Percentiles rank a stretch among this genome's conserved stretches.
phyloP scores from a whole-genome alignment of 352 stramenopile species.

The Globisporangium barbulae region DNA sequence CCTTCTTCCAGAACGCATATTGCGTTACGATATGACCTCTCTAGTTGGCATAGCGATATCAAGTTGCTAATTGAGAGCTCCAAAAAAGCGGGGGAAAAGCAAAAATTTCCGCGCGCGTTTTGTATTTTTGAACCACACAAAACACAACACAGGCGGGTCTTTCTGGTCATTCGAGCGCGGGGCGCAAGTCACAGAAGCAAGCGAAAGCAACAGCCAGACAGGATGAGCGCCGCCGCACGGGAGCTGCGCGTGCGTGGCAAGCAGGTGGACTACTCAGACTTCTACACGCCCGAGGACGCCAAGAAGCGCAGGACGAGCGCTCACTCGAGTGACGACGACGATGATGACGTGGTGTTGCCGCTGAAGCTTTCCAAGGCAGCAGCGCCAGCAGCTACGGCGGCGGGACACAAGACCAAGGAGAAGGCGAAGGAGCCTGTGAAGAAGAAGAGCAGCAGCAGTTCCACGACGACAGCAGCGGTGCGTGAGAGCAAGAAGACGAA shows the following conservation, averaged over 20 bases:
- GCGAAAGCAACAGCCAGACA: slow-evolving; percentile 1
- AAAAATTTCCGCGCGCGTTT: slow-evolving; percentile 12
- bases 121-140: slow-evolving; percentile 14
- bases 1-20: too few relatives aligned
- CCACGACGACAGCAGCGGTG: not conserved
- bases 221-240: slow-evolving; percentile 31
- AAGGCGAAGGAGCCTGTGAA: slow-evolving; percentile 9
- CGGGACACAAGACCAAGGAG: slow-evolving; percentile 18
- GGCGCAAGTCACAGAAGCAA: slow-evolving; percentile 11
- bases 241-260: slow-evolving; percentile 30
- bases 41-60: not conserved
- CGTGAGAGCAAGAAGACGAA: slow-evolving; percentile 19
- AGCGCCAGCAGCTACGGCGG: slow-evolving; percentile 12
- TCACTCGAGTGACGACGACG: slow-evolving; percentile 23
- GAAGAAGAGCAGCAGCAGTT: slow-evolving; percentile 13
- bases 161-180: slow-evolving; percentile 13
- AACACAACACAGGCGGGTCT: not conserved
- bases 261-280: slow-evolving; percentile 42
- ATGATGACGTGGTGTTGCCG: slow-evolving; percentile 22
- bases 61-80: not conserved
- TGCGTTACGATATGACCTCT: not conserved
- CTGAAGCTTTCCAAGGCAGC: slow-evolving; percentile 13
- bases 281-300: slow-evolving; percentile 20
- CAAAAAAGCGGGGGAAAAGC: not conserved
- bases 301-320: slow-evolving; percentile 23